Evolutionary conservation across 345 rosid species (phyloP).

Genomic region (Salix dunnii): DNA sequence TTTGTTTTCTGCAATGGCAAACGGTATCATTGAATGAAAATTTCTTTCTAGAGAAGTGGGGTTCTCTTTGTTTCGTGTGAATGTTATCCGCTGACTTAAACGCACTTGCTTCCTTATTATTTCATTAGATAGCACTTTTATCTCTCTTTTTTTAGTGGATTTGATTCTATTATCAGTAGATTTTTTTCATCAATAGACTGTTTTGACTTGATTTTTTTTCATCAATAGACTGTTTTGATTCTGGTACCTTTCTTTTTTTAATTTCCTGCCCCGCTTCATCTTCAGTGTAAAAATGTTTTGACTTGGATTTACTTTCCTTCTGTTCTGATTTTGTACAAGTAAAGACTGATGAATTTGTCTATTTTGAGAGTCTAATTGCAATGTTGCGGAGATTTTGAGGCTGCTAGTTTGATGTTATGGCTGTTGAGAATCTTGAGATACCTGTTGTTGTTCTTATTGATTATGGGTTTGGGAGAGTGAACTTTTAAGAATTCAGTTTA

Average conservation of each 20-base stretch:
- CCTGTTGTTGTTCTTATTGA: neutral
- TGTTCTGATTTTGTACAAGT: neutral
- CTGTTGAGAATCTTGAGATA: neutral
- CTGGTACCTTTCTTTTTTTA: too few species aligned
- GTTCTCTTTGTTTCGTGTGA: conserved; percentile 1
- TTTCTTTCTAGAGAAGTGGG: neutral
- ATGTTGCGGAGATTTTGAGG: neutral
- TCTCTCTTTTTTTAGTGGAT: neutral
- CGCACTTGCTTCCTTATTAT: conserved; percentile 1
- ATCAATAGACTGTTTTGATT: too few species aligned
- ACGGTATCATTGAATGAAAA: conserved; percentile 10
- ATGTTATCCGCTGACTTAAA: conserved; percentile 14
- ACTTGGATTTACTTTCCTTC: neutral
- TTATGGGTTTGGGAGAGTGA: neutral
- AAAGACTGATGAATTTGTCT: neutral
- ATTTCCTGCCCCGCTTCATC: neutral
- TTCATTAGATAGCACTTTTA: conserved; percentile 5
- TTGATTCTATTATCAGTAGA: neutral
- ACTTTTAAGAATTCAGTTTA: neutral
- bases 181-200: neutral
- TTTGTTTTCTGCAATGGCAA: neutral
- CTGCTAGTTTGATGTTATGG: neutral
- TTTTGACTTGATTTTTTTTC: neutral
- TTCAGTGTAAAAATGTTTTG: neutral
- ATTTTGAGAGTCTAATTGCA: neutral